These are phyloP conservation scores for Pharus latifolius DNA, from an alignment of 176 grass and related monocot species.

Conservation along the genomic window DNA sequence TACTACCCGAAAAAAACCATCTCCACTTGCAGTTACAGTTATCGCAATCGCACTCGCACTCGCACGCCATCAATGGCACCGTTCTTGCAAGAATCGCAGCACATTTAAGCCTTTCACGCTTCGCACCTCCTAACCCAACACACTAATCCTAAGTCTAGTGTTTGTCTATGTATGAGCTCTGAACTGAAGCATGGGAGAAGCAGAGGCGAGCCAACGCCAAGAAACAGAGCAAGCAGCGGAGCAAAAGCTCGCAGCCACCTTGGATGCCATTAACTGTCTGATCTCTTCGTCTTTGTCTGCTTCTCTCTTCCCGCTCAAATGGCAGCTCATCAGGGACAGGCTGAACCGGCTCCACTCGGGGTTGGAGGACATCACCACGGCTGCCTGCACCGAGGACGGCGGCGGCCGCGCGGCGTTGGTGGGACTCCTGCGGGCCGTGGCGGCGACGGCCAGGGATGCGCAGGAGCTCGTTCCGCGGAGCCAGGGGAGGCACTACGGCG, in stretches of 20 bases:
- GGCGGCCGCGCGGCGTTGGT: constrained; percentile 13
- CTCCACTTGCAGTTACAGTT: constrained; percentile 28
- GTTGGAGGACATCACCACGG: constrained; percentile 28
- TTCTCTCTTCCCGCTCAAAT: constrained; percentile 66
- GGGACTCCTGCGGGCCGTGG: constrained; percentile 19
- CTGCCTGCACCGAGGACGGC: background rate
- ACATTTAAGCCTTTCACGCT: too few species aligned
- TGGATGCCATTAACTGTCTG: constrained; percentile 16
- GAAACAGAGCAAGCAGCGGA: constrained; percentile 8
- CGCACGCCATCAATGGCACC: background rate
- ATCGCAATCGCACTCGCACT: constrained; percentile 14
- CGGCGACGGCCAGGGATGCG: constrained; percentile 10
- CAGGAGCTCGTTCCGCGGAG: constrained; percentile 41
- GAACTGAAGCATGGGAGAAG: constrained; percentile 26
- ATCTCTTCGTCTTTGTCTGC: constrained; percentile 42
- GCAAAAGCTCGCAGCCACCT: constrained; percentile 1
- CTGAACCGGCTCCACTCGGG: constrained; percentile 58
- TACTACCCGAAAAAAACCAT: constrained; percentile 15
- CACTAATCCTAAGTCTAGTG: too few species aligned
- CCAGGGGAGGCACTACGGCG: constrained; percentile 41
- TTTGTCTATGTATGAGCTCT: background rate
- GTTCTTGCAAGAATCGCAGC: background rate
- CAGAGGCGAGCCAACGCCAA: background rate
- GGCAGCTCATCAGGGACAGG: constrained; percentile 51
- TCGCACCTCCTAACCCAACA: too few species aligned